phyloP scores from a whole-genome alignment of 1,284 basidiomycete species.

The Vanrija pseudolonga region DNA sequence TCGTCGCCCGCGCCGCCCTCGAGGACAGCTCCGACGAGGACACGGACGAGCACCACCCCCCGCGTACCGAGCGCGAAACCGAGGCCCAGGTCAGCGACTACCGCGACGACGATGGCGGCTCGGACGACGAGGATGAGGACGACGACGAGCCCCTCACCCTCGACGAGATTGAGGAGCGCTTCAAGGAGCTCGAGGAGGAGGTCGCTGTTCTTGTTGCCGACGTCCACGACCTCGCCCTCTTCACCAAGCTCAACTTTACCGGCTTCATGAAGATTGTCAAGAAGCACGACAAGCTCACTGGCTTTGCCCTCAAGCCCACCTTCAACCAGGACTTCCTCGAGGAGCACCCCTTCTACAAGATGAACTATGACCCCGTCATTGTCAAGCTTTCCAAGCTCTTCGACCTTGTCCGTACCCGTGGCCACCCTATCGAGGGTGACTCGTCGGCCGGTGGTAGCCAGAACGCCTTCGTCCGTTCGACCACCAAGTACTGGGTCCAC shows the following conservation, averaged over 20 bases:
- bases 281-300: constrained; percentile 69
- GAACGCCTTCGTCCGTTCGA: constrained; percentile 94
- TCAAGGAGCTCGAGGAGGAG: constrained; percentile 87
- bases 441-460: constrained; percentile 90
- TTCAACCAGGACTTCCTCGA: constrained; percentile 88
- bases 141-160: constrained; percentile 54
- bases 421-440: constrained; percentile 90
- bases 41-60: constrained; percentile 38
- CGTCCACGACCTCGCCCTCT: constrained; percentile 93
- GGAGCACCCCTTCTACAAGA: constrained; percentile 83
- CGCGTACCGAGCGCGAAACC: constrained; percentile 29
- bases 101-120: constrained; percentile 55
- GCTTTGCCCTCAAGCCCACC: constrained; percentile 56
- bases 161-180: constrained; percentile 81
- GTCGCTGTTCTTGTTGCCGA: constrained; percentile 90
- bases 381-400: constrained; percentile 95
- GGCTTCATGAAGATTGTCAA: constrained; percentile 99
- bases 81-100: constrained; percentile 51
- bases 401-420: constrained; percentile 91
- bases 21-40: constrained; percentile 45
- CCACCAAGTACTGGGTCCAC: constrained; percentile 99
- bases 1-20: constrained; percentile 56
- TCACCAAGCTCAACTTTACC: constrained; percentile 93
- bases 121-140: constrained; percentile 56
- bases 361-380: constrained; percentile 73